A percentile compares a stretch with the other conserved stretches of the same genome.
These are phyloP conservation scores for Candida mattraensis DNA, from an alignment of 805 yeast species.

Conservation along the genomic window DNA sequence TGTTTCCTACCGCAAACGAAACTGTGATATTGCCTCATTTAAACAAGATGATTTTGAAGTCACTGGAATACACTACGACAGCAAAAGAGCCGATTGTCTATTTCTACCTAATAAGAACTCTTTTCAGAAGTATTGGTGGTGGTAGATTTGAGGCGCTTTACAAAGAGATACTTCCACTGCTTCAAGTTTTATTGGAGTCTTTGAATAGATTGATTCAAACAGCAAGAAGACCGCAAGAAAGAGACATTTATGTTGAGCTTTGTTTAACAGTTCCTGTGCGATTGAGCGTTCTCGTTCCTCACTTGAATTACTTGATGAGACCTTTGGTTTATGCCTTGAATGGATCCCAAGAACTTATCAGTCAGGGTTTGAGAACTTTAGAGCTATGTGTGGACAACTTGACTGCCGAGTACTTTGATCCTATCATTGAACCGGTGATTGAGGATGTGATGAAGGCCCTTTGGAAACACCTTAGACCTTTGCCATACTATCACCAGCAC, in stretches of 20 bases:
- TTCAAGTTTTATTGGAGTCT: conserved; percentile 84
- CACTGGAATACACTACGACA: conserved; percentile 74
- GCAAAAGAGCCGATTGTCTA: conserved; percentile 91
- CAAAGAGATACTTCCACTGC: conserved; percentile 87
- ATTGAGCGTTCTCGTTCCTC: conserved; percentile 90
- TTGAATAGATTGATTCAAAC: conserved; percentile 79
- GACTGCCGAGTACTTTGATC: conserved; percentile 96
- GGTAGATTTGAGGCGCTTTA: conserved; percentile 93
- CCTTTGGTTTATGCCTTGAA: conserved; percentile 90
- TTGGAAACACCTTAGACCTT: conserved; percentile 87
- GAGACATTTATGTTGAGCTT: conserved; percentile 91
- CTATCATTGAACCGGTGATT: conserved; percentile 93
- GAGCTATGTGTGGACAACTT: conserved; percentile 95
- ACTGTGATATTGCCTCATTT: conserved; percentile 85
- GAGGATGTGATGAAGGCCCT: conserved; percentile 92
- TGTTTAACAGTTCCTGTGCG: conserved; percentile 96
- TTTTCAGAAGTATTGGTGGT: conserved; percentile 94
- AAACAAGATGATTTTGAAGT: conserved; percentile 76
- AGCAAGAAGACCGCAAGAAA: conserved; percentile 84
- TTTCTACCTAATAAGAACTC: conserved; percentile 80
- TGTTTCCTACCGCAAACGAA: conserved; percentile 87
- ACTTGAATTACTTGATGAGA: conserved; percentile 79
- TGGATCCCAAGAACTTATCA: conserved; percentile 86
- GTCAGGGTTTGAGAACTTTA: conserved; percentile 91
- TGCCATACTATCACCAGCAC: conserved; percentile 93